phyloP scores from a whole-genome alignment of 352 stramenopile species.

The Globisporangium sylvaticum region DNA sequence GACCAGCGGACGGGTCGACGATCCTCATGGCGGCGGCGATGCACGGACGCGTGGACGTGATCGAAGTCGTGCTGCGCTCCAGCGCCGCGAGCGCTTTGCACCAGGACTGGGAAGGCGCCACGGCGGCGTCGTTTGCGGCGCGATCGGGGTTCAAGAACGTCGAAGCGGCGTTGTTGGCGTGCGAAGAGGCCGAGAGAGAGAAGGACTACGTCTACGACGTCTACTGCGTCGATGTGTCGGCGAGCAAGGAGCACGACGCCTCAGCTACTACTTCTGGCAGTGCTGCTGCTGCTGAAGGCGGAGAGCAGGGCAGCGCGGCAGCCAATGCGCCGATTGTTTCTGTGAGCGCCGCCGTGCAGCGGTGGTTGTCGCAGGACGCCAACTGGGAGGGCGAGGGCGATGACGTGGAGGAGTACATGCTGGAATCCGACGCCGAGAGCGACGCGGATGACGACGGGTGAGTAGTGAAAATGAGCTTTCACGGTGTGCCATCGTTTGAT shows the following conservation, averaged over 20 bases:
- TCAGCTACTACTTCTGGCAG: background rate
- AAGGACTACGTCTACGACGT: slow-evolving; percentile 86
- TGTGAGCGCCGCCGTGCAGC: slow-evolving; percentile 76
- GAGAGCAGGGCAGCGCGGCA: slow-evolving; percentile 10
- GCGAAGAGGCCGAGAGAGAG: slow-evolving; percentile 68
- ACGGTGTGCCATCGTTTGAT: slow-evolving; percentile 15
- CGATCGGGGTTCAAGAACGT: slow-evolving; percentile 51
- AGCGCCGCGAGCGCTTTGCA: slow-evolving; percentile 47
- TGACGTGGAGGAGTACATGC: slow-evolving; percentile 70
- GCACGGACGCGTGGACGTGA: slow-evolving; percentile 75
- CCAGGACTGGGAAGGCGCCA: slow-evolving; percentile 58
- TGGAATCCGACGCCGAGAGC: slow-evolving; percentile 74
- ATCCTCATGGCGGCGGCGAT: slow-evolving; percentile 75
- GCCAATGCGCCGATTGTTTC: slow-evolving; percentile 46
- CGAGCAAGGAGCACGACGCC: slow-evolving; percentile 29
- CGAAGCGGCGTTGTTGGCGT: slow-evolving; percentile 60
- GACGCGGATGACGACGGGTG: slow-evolving; percentile 66
- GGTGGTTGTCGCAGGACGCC: slow-evolving; percentile 68
- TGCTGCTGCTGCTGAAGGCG: background rate
- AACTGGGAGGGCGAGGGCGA: slow-evolving; percentile 34
- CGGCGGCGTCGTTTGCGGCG: slow-evolving; percentile 53
- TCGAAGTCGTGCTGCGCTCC: slow-evolving; percentile 58
- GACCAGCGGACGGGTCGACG: slow-evolving; percentile 65
- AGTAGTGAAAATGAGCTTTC: slow-evolving; percentile 21
- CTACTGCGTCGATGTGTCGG: slow-evolving; percentile 74